phyloP scores from a whole-genome alignment of 169 alveolate species.

The Plasmodium gonderi region DNA sequence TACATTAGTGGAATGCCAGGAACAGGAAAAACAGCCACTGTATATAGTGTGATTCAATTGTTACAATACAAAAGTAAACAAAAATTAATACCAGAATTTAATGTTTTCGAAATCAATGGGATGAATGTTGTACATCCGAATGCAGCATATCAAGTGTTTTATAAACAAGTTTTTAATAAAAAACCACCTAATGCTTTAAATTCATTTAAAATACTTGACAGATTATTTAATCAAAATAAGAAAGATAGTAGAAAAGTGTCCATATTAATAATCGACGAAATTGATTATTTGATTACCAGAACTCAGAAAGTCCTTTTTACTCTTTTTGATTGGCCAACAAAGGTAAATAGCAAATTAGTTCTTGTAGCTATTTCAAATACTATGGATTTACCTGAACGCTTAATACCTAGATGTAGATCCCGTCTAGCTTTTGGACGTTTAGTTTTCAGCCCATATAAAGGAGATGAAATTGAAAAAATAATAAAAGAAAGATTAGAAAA shows the following conservation, averaged over 20 bases:
- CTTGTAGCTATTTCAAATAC: conserved; percentile 89
- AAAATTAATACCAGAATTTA: conserved; percentile 80
- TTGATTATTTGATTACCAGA: conserved; percentile 82
- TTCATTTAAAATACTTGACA: conserved; percentile 43
- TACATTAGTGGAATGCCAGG: conserved; percentile 90
- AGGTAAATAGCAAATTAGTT: conserved; percentile 83
- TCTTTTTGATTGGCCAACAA: conserved; percentile 90
- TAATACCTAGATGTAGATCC: conserved; percentile 84
- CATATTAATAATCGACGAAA: conserved; percentile 84
- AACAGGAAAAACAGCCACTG: conserved; percentile 89
- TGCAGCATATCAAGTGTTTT: conserved; percentile 81
- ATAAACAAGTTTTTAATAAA: conserved; percentile 66
- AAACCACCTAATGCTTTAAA: conserved; percentile 72
- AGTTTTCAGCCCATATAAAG: conserved; percentile 87
- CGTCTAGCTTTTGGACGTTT: conserved; percentile 86
- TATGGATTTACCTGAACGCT: conserved; percentile 87
- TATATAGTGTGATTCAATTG: conserved; percentile 79
- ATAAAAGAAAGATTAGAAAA: conserved; percentile 72
- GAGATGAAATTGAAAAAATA: conserved; percentile 85
- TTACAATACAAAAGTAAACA: conserved; percentile 30
- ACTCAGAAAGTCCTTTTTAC: conserved; percentile 88
- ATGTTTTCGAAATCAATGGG: conserved; percentile 83
- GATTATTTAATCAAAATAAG: conserved; percentile 36
- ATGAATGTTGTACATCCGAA: conserved; percentile 83
- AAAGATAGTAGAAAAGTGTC: conserved; percentile 55